Evolutionary conservation across 73 alveolate genomes (phyloP).

Genomic region (Paramecium sexaurelia): DNA sequence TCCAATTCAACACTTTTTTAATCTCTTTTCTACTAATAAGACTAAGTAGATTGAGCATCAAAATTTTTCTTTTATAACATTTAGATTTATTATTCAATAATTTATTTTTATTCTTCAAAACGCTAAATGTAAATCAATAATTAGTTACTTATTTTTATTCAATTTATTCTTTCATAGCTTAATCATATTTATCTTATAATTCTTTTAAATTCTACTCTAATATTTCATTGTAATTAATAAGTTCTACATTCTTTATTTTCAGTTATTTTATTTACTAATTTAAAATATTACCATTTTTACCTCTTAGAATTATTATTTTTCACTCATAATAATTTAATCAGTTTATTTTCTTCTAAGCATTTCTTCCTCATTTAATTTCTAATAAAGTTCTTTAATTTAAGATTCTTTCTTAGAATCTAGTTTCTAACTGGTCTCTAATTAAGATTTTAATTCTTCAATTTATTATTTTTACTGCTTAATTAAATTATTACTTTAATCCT

Average conservation of each 20-base stretch:
- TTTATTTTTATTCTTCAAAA: conserved; percentile 17
- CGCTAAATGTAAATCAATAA: neutral
- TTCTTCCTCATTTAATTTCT: conserved; percentile 2
- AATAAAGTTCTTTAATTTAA: neutral
- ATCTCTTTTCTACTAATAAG: neutral
- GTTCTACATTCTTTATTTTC: neutral
- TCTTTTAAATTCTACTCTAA: neutral
- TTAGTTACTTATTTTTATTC: conserved; percentile 4
- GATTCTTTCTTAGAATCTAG: neutral
- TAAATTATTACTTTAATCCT: neutral
- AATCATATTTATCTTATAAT: neutral
- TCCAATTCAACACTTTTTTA: neutral
- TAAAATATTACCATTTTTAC: neutral
- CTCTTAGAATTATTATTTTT: neutral
- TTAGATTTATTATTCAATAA: neutral
- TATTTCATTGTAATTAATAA: neutral
- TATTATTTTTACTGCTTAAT: neutral
- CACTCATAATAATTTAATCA: neutral
- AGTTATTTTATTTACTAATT: neutral
- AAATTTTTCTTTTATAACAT: neutral
- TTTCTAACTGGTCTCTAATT: neutral
- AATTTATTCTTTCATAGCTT: neutral
- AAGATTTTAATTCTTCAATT: neutral
- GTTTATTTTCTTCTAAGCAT: neutral
- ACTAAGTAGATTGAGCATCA: neutral